Conservation (phyloP, 345 rosid genomes). For the Tarenaya hassleriana region DNA sequence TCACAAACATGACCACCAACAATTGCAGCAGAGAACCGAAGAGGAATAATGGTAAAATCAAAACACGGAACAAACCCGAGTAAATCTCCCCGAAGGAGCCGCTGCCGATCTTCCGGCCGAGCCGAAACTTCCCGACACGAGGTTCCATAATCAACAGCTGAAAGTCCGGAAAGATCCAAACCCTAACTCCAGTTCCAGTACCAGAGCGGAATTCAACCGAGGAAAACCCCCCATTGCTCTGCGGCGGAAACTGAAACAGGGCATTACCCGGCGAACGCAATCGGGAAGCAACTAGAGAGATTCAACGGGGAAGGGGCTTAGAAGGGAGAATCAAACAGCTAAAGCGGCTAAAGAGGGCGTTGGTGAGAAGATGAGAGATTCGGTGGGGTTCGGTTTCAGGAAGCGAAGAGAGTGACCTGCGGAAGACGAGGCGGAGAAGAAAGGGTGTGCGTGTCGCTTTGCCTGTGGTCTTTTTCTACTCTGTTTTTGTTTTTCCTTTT, state of each 20-base stretch:
- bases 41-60: background rate
- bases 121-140: slow-evolving; percentile 79
- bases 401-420: background rate
- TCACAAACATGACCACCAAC: slow-evolving; percentile 4
- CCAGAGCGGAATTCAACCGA: background rate
- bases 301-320: background rate
- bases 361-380: slow-evolving; percentile 21
- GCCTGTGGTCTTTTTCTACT: slow-evolving; percentile 16
- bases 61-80: slow-evolving; percentile 46
- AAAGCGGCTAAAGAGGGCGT: background rate
- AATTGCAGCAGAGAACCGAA: background rate
- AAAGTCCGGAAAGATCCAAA: slow-evolving; percentile 11
- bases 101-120: slow-evolving; percentile 96
- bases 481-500: too few relatives aligned
- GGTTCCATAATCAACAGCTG: slow-evolving; percentile 50
- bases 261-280: background rate
- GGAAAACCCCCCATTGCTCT: background rate
- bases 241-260: background rate
- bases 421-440: slow-evolving; percentile 4
- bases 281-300: slow-evolving; percentile 10
- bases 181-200: slow-evolving; percentile 23
- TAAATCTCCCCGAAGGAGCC: slow-evolving; percentile 98
- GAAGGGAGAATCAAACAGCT: background rate
- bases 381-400: slow-evolving; percentile 3
- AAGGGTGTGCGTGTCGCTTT: slow-evolving; percentile 25